Evolutionary conservation across 1,284 basidiomycete species (phyloP), one percentile per base, ranked within the genome.

Genomic region (Stereum hirsutum): DNA sequence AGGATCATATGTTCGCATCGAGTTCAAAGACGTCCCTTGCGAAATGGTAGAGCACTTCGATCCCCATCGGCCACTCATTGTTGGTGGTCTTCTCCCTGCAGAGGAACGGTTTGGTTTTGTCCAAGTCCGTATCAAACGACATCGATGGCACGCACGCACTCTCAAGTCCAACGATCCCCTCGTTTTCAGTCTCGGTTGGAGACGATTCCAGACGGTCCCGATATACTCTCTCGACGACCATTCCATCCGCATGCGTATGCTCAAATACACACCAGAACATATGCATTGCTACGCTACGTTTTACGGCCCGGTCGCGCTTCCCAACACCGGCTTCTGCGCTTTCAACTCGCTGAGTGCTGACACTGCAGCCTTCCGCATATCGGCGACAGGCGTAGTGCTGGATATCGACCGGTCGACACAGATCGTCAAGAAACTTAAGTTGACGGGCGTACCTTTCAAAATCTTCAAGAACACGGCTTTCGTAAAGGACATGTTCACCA

Each of bases 381-480:
- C 86, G 6, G 95, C 95, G 0, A 97, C 93, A 0, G 96, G 95
- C 2, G 91, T 98, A 2, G 88, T 99, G 14, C 72, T 98, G 28
- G 92, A 97, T 60, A 80, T 97, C 46, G 93, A 98, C 60, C 80
- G 84, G 35, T 86, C 89, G 15, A 82, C 85, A 45, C 89, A 89
- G 69, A 98, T 99, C 50, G 93, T 99, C 52, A 99, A 99, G 74
- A 99, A 99, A 68, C 66, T 99, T 54, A 99, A 99, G 69, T 67
- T 99, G 45, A 99, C 93, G 0, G 95, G 96, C 36, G 75, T 81
- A 23, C 95, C 96, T 21, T 89, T 84, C 68, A 98, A 98, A 74
- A 89, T 99, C 46, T 99, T 88, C 75, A 99, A 98, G 70, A 99
- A 99, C 64, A 99, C 96, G 12, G 96, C 93, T 0, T 99, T 99